Base-by-base conservation (phyloP, 768 basidiomycete genomes). In the Neoboletus subvelutipes region DNA sequence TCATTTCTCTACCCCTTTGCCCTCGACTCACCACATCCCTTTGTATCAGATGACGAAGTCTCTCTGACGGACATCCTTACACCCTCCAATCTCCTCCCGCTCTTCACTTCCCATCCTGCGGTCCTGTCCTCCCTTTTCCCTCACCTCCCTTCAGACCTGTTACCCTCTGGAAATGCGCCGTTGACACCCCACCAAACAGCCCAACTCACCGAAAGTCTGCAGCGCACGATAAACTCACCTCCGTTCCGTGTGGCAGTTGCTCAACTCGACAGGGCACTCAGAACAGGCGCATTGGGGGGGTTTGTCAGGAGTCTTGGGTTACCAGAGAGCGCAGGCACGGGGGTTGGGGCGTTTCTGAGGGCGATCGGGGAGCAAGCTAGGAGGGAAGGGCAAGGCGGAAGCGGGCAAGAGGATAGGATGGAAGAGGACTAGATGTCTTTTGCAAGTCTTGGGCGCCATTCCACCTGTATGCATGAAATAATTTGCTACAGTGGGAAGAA, bases 161-260 rank as follows among this genome's bases (percentile, higher is more conserved):
- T 88, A 66, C 90, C 92, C 80, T 86, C 65, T 79, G 93, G 29
- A 88, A 88, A 11, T 75, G 37, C 29, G 15, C 61, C 69, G 5
- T 17, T 61, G 45, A 69, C 70, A 5, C 59, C 65, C 0, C 59
- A 71, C 1, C 65, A 71, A 47, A 63, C 54, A 1, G 57, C 58
- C 3, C 65, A 64, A 29, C 64, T 66, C 8, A 64, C 68, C 1
- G 86, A 92, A 51, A 84, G 77, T 4, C 76, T 97, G 8, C 79
- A 87, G 54, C 83, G 84, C 34, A 85, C 94, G 61, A 83, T 95
- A 58, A 82, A 84, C 57, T 90, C 90, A 1, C 88, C 91, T 0
- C 93, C 90, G 64, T 94, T 95, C 74, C 86, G 88, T 57, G 76
- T 83, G 6, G 87, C 90, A 2, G 89, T 94, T 20, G 76, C 82